Base-by-base conservation (phyloP, 2,329 filamentous ascomycete genomes). In the Sporothrix sp. region DNA sequence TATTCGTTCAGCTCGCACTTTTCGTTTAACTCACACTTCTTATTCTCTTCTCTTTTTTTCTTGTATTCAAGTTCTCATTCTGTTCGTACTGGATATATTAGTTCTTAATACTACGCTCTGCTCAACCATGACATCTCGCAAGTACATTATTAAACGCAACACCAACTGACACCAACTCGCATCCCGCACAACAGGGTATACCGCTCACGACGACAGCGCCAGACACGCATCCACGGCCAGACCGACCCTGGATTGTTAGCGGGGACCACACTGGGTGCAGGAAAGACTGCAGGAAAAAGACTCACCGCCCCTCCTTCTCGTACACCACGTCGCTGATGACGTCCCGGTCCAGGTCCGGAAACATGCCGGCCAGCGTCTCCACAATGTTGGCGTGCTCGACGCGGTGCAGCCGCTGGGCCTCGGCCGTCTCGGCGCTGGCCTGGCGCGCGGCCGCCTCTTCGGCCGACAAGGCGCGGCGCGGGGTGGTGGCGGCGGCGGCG, bases 281-380 rank as follows among this genome's bases (percentile, higher is more conserved):
- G 44, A 20, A 32, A 49, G 43, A 42, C 25, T 5, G 45, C 9
- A 2, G 7, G 32, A 35, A n/a, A 14, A 27, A 78, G 21, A 4
- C 85, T 71, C 66, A 91, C 88, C 87, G 81, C 63, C 93, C 94
- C 67, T 96, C 84, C 69, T 98, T 96, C 71, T 94, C 81, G 65
- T 91, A 82, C 23, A 98, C 93, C 36, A 98, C 93, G 69, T 98
- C 93, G 61, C 90, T 90, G 63, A 98, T 97, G 33, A 98, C 78
- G 44, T 98, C 94, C 61, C 82, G 81, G 65, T 98, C 93, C 46
- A 98, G 72, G 62, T 94, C 89, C 1, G 93, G 93, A 65, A 98
- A 98, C 93, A 98, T 98, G 59, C 88, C 85, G 43, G 87, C 83
- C 52, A 98, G 70, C 32, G 93, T 97, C 68, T 97, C 93, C 3